A percentile compares a stretch with the other conserved stretches of the same genome.
These are phyloP conservation scores for Lichenothelia convexa DNA, from an alignment of 495 filamentous ascomycete genomes.

Conservation along the genomic window DNA sequence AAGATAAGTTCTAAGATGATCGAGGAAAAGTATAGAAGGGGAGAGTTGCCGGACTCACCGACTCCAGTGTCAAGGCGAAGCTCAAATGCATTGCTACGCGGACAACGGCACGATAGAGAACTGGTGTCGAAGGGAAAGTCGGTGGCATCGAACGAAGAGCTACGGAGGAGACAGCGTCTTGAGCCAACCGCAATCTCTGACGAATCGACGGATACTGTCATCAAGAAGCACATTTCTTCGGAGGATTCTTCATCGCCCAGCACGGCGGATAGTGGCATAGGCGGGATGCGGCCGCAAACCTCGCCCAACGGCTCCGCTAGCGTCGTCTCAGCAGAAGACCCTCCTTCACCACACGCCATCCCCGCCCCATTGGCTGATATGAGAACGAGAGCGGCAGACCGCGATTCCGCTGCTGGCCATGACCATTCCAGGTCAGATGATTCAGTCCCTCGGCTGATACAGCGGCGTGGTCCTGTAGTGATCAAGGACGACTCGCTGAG, in stretches of 20 bases:
- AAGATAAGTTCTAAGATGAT: conserved; percentile 21
- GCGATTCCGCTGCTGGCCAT: neutral
- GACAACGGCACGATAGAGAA: neutral
- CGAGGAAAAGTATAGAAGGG: conserved; percentile 16
- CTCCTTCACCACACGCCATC: neutral
- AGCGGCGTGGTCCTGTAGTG: neutral
- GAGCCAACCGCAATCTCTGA: neutral
- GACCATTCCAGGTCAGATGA: neutral
- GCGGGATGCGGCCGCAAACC: neutral
- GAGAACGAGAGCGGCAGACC: neutral
- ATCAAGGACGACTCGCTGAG: conserved; percentile 9
- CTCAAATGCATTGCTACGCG: conserved; percentile 1
- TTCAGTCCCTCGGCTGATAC: neutral
- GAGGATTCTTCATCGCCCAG: neutral
- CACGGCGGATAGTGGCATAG: neutral
- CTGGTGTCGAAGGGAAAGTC: neutral
- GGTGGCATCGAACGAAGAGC: neutral
- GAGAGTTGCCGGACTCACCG: conserved; percentile 17
- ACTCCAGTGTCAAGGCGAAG: conserved; percentile 10
- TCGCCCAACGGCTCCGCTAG: neutral
- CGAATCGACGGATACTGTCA: neutral
- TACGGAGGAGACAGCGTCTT: neutral
- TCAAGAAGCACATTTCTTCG: too few relatives aligned
- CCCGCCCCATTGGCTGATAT: neutral
- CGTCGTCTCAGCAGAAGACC: neutral